phyloP scores from a whole-genome alignment of 1,284 basidiomycete genomes.

The Kalmanozyma brasiliensis region DNA sequence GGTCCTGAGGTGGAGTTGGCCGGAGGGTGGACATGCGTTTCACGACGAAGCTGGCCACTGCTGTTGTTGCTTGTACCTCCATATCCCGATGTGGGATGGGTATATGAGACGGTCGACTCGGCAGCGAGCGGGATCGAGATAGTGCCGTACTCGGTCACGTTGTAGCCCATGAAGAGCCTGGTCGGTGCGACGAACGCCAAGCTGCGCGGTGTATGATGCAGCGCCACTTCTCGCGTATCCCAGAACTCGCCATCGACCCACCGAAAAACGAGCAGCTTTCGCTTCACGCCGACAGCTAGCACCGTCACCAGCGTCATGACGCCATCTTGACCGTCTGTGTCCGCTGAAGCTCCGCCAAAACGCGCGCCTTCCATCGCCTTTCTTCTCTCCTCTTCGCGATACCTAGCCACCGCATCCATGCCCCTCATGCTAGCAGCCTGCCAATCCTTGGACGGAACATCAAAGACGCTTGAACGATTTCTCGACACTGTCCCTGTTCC shows the following conservation, averaged over 20 bases:
- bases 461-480: conserved; percentile 36
- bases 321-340: conserved; percentile 35
- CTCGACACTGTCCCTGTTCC: conserved; percentile 16
- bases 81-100: conserved; percentile 31
- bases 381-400: conserved; percentile 42
- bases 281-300: conserved; percentile 84
- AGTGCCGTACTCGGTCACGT: conserved; percentile 78
- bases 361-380: conserved; percentile 49
- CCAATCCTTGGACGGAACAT: conserved; percentile 37
- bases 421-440: conserved; percentile 52
- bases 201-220: conserved; percentile 85
- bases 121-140: conserved; percentile 72
- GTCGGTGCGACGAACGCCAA: conserved; percentile 77
- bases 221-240: conserved; percentile 77
- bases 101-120: conserved; percentile 46
- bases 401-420: conserved; percentile 50
- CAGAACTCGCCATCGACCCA: conserved; percentile 85
- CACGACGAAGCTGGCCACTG: conserved; percentile 26
- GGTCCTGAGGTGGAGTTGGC: conserved; percentile 42
- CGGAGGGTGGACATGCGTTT: conserved; percentile 40
- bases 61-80: conserved; percentile 15
- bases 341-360: conserved; percentile 35
- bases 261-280: conserved; percentile 84
- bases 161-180: conserved; percentile 78
- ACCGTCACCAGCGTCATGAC: conserved; percentile 73